Percentiles rank a stretch among this genome's conserved stretches.
Conservation (phyloP, 2,329 filamentous ascomycete species). For the Cercospora beticola region DNA sequence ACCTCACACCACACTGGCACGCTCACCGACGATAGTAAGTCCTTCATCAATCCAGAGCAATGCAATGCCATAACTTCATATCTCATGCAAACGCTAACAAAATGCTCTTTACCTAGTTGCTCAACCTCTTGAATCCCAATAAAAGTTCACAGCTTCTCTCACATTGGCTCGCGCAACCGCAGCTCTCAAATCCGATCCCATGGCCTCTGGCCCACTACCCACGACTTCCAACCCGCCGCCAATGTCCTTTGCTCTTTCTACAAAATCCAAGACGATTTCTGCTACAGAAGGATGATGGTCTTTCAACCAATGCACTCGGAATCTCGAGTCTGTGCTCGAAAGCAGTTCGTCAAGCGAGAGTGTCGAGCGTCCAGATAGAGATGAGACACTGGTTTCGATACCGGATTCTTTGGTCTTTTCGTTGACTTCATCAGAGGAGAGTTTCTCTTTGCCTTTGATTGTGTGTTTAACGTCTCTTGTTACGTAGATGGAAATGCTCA, state of each 20-base stretch:
- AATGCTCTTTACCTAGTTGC: background rate
- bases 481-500: slow-evolving; percentile 59
- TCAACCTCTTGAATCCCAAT: slow-evolving; percentile 34
- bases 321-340: slow-evolving; percentile 20
- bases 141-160: slow-evolving; percentile 22
- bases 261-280: slow-evolving; percentile 30
- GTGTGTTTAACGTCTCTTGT: slow-evolving; percentile 45
- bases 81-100: background rate
- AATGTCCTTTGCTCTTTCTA: slow-evolving; percentile 21
- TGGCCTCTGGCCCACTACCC: slow-evolving; percentile 33
- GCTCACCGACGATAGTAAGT: background rate
- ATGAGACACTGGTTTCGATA: slow-evolving; percentile 1
- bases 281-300: slow-evolving; percentile 28
- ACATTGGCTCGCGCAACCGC: slow-evolving; percentile 24
- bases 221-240: slow-evolving; percentile 30
- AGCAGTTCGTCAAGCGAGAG: slow-evolving; percentile 22
- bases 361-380: background rate
- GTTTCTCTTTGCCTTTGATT: slow-evolving; percentile 37
- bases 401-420: background rate
- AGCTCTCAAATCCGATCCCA: slow-evolving; percentile 32
- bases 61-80: background rate
- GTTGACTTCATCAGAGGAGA: background rate
- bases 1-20: too few relatives aligned
- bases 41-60: too few relatives aligned
- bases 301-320: slow-evolving; percentile 28